Conservation (phyloP, 768 basidiomycete species). For the Amanita pseudoporphyria region DNA sequence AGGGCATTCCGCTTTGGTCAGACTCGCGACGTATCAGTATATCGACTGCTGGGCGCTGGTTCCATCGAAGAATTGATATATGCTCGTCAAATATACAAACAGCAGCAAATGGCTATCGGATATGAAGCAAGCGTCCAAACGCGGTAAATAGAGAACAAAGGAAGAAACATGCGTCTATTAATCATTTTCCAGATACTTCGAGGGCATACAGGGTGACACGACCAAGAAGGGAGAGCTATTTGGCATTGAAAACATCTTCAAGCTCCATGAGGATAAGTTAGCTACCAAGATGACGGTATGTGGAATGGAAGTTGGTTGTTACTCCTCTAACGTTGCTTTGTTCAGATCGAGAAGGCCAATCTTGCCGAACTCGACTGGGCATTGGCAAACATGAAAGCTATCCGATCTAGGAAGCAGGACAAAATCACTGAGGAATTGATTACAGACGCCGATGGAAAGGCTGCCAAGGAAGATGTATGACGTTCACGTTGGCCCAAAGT, state of each 20-base stretch:
- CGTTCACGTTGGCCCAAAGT: neutral
- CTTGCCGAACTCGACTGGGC: constrained; percentile 77
- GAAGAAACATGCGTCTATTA: neutral
- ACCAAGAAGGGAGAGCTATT: constrained; percentile 74
- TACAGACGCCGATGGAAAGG: constrained; percentile 32
- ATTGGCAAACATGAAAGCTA: constrained; percentile 50
- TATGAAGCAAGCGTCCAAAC: constrained; percentile 82
- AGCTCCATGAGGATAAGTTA: constrained; percentile 56
- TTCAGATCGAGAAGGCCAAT: constrained; percentile 70
- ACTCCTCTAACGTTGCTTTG: neutral
- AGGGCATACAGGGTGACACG: constrained; percentile 75
- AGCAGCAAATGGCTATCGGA: constrained; percentile 88
- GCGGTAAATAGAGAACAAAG: constrained; percentile 29
- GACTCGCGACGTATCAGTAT: constrained; percentile 76
- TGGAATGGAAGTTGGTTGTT: constrained; percentile 1
- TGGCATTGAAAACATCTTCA: constrained; percentile 81
- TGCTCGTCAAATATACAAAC: constrained; percentile 85
- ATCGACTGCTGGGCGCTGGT: constrained; percentile 76
- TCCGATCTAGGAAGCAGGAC: constrained; percentile 23
- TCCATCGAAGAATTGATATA: constrained; percentile 86
- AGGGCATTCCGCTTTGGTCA: constrained; percentile 83
- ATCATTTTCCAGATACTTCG: constrained; percentile 47
- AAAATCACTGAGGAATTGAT: constrained; percentile 30
- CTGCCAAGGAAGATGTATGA: constrained; percentile 32
- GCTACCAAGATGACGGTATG: constrained; percentile 69